Evolutionary conservation across 495 filamentous ascomycete genomes (phyloP).

Genomic region (Aspergillus leporis): DNA sequence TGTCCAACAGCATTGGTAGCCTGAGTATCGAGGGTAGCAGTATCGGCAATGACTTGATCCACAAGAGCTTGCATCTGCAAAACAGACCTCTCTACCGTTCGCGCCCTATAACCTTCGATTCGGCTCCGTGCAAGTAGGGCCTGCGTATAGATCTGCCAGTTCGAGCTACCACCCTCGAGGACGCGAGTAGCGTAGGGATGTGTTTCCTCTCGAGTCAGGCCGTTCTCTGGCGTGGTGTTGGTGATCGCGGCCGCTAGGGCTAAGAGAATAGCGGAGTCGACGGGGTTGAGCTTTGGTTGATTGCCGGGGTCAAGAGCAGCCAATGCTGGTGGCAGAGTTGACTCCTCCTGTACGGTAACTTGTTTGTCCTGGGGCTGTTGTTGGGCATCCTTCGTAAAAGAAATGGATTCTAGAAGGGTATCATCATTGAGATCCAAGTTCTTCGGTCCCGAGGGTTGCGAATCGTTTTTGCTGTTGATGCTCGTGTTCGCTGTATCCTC

Average conservation of each 20-base stretch:
- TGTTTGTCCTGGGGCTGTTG: slow-evolving; percentile 33
- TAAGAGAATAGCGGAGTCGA: slow-evolving; percentile 84
- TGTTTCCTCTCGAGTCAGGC: slow-evolving; percentile 88
- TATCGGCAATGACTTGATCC: slow-evolving; percentile 93
- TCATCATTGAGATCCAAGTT: slow-evolving; percentile 84
- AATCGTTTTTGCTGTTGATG: slow-evolving; percentile 3
- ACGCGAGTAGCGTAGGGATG: slow-evolving; percentile 88
- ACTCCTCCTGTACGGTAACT: slow-evolving; percentile 47
- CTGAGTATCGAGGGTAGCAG: slow-evolving; percentile 47
- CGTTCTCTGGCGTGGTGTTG: slow-evolving; percentile 80
- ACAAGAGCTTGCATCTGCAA: slow-evolving; percentile 95
- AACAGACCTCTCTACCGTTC: slow-evolving; percentile 85
- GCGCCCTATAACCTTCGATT: slow-evolving; percentile 80
- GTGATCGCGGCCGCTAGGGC: slow-evolving; percentile 82
- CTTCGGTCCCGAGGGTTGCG: slow-evolving; percentile 51
- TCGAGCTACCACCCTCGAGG: slow-evolving; percentile 82
- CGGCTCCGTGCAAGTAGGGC: slow-evolving; percentile 83
- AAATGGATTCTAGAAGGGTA: slow-evolving; percentile 83
- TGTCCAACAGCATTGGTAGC: slow-evolving; percentile 25
- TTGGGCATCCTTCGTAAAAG: slow-evolving; percentile 64
- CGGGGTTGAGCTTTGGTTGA: slow-evolving; percentile 78
- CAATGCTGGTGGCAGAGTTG: slow-evolving; percentile 58
- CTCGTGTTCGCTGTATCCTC: slow-evolving; percentile 23
- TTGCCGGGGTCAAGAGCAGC: slow-evolving; percentile 67
- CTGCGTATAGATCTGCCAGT: slow-evolving; percentile 98